Evolutionary conservation across 106 monocot genomes (phyloP).

Genomic region (Phalaenopsis equestris): DNA sequence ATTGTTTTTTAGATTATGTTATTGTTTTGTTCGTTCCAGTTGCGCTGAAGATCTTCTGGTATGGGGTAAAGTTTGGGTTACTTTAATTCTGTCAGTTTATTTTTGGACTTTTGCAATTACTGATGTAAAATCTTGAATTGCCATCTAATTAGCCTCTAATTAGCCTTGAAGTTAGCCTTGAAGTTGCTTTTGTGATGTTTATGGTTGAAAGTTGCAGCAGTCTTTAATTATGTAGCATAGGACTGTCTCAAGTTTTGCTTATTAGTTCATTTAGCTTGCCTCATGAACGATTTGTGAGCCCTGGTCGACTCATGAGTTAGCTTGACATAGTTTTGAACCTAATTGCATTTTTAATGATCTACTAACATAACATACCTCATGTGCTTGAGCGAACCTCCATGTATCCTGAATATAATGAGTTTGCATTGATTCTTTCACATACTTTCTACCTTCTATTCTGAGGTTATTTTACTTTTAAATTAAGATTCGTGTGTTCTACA

Average conservation of each 20-base stretch:
- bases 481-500: neutral
- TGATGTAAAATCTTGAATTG: neutral
- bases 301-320: no score
- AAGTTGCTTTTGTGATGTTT: neutral
- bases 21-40: neutral
- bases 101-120: neutral
- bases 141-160: neutral
- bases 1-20: neutral
- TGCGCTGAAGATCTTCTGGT: neutral
- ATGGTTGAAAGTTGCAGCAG: neutral
- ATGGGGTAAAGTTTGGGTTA: neutral
- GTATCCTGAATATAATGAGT: neutral
- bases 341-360: neutral
- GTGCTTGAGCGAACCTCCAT: neutral
- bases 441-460: neutral
- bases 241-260: no score
- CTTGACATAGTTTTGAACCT: neutral
- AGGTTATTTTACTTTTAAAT: neutral
- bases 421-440: neutral
- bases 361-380: neutral
- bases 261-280: no score
- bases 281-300: no score
- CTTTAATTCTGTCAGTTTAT: neutral
- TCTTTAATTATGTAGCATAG: neutral
- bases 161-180: no score